phyloP scores from a whole-genome alignment of 208 protist species.

The Willaertia magna region DNA sequence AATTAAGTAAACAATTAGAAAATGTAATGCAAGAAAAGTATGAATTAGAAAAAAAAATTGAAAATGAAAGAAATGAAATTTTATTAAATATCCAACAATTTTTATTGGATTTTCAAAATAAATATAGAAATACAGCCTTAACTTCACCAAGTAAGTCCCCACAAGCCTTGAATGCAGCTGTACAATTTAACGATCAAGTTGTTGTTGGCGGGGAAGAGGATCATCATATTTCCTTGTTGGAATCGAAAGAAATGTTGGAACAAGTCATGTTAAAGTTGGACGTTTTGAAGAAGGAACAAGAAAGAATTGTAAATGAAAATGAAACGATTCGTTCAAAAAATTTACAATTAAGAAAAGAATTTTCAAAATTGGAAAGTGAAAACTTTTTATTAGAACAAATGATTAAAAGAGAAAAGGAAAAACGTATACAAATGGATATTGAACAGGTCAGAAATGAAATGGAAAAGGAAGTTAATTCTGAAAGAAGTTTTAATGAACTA shows the following conservation, averaged over 20 bases:
- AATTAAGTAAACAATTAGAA: conserved; percentile 42
- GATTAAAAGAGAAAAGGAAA: not conserved
- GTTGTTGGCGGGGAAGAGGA: not conserved
- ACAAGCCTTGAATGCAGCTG: no score
- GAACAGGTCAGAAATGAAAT: not conserved
- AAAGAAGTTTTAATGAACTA: not conserved
- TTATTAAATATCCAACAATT: not conserved
- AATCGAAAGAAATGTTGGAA: not conserved
- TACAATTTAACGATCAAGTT: not conserved
- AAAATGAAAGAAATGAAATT: conserved; percentile 8
- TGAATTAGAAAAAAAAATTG: not conserved
- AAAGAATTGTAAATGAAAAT: not conserved
- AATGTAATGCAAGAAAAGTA: conserved; percentile 32
- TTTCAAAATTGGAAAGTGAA: not conserved
- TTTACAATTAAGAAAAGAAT: not conserved
- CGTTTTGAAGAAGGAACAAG: not conserved
- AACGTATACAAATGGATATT: not conserved
- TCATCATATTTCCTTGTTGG: not conserved
- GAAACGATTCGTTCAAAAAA: not conserved
- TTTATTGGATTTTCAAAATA: not conserved
- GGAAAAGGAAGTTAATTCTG: not conserved
- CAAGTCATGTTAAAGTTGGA: no score
- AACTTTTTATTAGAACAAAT: conserved; percentile 12
- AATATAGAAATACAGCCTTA: not conserved
- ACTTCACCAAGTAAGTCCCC: no score